These are phyloP conservation scores for Vickermania spadyakhi DNA, from an alignment of 208 protist species.

Conservation along the genomic window DNA sequence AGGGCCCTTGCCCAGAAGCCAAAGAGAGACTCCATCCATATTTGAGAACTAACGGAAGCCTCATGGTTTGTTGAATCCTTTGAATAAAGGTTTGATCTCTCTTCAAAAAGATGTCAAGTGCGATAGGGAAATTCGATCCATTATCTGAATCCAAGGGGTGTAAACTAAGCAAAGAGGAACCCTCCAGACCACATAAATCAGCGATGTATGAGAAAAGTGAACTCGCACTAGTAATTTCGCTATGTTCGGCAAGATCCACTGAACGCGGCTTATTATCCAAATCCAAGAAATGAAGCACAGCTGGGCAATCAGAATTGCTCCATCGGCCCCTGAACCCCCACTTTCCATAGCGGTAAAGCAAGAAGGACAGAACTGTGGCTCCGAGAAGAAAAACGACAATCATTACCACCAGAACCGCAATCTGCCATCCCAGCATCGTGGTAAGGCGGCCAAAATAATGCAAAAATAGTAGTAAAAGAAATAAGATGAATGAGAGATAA, in stretches of 20 bases:
- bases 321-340: constrained; percentile 3
- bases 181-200: background rate
- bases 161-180: no score
- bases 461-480: no score
- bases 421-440: constrained; percentile 45
- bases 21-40: no score
- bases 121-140: no score
- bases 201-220: background rate
- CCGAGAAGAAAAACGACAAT: constrained; percentile 34
- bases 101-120: constrained; percentile 4
- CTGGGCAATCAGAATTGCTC: background rate
- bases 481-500: background rate
- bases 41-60: background rate
- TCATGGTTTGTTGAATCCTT: background rate
- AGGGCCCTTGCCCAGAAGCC: no score
- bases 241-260: background rate
- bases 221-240: background rate
- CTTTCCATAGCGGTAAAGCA: constrained; percentile 28
- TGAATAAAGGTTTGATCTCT: background rate
- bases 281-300: background rate
- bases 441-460: no score
- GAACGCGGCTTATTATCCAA: background rate
- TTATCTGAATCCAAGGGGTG: no score
- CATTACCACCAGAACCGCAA: constrained; percentile 44
- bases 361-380: constrained; percentile 19